Evolutionary conservation across 768 basidiomycete genomes (phyloP).

Genomic region (Pilatotrama ljubarskyi): DNA sequence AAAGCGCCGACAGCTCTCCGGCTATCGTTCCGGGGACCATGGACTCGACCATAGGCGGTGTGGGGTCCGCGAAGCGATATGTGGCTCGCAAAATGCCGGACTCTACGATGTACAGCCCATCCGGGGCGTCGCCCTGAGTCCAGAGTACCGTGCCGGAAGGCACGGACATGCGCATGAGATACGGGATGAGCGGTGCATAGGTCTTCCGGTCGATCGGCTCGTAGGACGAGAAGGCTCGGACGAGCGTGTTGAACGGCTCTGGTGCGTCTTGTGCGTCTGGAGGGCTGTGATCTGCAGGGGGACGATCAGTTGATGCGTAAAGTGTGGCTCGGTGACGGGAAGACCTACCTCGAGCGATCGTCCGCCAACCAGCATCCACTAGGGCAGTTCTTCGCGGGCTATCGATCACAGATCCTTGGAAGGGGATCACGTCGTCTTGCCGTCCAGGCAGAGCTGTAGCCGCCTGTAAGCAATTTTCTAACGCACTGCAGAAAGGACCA

Average conservation of each 20-base stretch:
- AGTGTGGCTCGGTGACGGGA: not conserved
- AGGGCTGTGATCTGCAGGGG: constrained; percentile 12
- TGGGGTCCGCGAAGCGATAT: constrained; percentile 73
- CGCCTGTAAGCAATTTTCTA: constrained; percentile 4
- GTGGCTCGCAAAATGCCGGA: constrained; percentile 81
- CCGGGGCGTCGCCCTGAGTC: constrained; percentile 71
- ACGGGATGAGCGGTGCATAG: constrained; percentile 64
- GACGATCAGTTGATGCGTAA: constrained; percentile 9
- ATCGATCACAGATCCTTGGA: constrained; percentile 47
- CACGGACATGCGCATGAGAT: constrained; percentile 65
- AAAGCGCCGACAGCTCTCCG: constrained; percentile 86
- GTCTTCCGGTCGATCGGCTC: constrained; percentile 54
- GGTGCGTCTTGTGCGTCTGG: constrained; percentile 28
- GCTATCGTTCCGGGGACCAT: constrained; percentile 94
- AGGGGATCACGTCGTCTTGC: constrained; percentile 50
- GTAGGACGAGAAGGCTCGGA: constrained; percentile 79
- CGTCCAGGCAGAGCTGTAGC: constrained; percentile 57
- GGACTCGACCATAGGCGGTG: constrained; percentile 73
- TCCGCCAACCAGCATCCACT: constrained; percentile 69
- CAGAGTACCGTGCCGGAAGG: constrained; percentile 67
- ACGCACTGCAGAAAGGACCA: constrained; percentile 21
- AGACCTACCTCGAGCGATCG: constrained; percentile 57
- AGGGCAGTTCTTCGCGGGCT: constrained; percentile 68
- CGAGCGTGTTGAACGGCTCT: constrained; percentile 75
- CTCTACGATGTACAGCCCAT: constrained; percentile 89